Percentiles rank a stretch among this genome's conserved stretches.
These are phyloP conservation scores for Phyllosticta ampelicida DNA, from an alignment of 2,329 filamentous ascomycete species.

Conservation along the genomic window DNA sequence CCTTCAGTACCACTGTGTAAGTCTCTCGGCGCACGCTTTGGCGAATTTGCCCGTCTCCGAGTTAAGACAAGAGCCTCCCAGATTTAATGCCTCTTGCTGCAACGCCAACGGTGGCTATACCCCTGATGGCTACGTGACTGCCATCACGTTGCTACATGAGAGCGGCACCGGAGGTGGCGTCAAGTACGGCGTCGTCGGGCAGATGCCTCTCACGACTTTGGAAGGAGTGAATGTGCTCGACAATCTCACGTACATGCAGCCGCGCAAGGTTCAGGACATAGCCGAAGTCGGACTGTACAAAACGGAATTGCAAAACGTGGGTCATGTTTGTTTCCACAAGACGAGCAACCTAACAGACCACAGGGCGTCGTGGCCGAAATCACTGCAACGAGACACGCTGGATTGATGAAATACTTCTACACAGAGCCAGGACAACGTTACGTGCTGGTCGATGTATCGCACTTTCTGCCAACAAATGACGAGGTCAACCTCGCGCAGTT, in stretches of 20 bases:
- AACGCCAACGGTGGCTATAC: slow-evolving; percentile 26
- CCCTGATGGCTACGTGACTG: slow-evolving; percentile 26
- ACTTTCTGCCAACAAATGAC: slow-evolving; percentile 19
- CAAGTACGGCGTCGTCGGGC: slow-evolving; percentile 55
- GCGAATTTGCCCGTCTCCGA: not conserved
- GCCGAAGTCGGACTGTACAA: slow-evolving; percentile 53
- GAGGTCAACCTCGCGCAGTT: slow-evolving; percentile 12
- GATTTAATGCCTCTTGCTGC: slow-evolving; percentile 3
- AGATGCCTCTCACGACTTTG: slow-evolving; percentile 39
- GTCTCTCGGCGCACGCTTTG: not conserved
- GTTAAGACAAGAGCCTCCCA: not conserved
- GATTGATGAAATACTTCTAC: slow-evolving; percentile 52
- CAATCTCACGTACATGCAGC: slow-evolving; percentile 31
- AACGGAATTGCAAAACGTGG: slow-evolving; percentile 39
- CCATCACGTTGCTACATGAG: slow-evolving; percentile 26
- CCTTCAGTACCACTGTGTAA: slow-evolving; percentile 3
- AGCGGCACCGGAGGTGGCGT: slow-evolving; percentile 52
- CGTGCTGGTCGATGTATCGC: slow-evolving; percentile 36
- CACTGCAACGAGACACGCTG: slow-evolving; percentile 45
- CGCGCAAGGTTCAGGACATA: slow-evolving; percentile 23
- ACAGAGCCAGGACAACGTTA: slow-evolving; percentile 30
- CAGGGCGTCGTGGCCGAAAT: slow-evolving; percentile 46
- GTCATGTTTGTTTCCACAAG: not conserved
- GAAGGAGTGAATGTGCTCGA: slow-evolving; percentile 29
- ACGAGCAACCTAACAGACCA: not conserved